Evolutionary conservation across 331 rosid species (phyloP).

Genomic region (Phaseolus coccineus): DNA sequence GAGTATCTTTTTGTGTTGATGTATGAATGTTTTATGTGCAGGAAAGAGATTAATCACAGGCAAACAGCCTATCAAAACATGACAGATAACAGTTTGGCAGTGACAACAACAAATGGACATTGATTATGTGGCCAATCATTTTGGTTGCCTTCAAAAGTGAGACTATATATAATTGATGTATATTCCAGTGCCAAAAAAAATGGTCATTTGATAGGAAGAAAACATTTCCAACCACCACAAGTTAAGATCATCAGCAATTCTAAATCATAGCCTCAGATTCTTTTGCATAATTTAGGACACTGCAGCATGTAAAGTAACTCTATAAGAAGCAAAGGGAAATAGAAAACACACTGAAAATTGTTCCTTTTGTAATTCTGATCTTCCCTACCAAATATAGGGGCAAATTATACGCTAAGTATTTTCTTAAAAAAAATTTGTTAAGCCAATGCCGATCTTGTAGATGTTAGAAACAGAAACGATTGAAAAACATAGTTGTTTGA

Average conservation of each 20-base stretch:
- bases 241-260: constrained; percentile 33
- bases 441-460: no score
- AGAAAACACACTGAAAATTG: background rate
- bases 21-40: constrained; percentile 51
- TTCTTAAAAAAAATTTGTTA: no score
- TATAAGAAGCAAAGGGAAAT: constrained; percentile 31
- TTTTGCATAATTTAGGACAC: constrained; percentile 44
- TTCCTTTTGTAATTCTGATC: constrained; percentile 1
- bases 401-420: no score
- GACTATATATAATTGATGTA: constrained; percentile 33
- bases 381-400: background rate
- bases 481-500: no score
- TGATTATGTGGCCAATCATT: constrained; percentile 39
- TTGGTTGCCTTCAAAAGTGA: constrained; percentile 33
- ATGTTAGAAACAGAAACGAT: no score
- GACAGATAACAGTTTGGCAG: constrained; percentile 55
- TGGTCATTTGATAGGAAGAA: constrained; percentile 46
- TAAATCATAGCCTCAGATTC: constrained; percentile 36
- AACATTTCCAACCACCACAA: constrained; percentile 25
- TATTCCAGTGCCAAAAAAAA: constrained; percentile 39
- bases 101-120: constrained; percentile 58
- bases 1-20: constrained; percentile 24
- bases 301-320: constrained; percentile 49
- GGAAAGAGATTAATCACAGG: constrained; percentile 66
- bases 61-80: constrained; percentile 58